Conservation (phyloP, 441 rosid genomes). For the Populus hybrid region DNA sequence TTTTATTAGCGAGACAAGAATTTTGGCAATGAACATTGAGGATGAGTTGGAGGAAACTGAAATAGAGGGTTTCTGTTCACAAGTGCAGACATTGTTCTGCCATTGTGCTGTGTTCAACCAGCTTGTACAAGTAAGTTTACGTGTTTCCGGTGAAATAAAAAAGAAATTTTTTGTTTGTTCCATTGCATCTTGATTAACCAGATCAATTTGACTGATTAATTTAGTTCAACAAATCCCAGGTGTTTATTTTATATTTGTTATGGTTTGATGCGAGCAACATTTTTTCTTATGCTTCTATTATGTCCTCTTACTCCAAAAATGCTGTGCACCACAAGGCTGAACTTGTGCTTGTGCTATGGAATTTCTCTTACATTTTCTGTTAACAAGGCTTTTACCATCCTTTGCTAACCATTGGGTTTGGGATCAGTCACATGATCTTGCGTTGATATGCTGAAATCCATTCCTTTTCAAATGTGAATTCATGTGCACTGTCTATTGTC, state of each 20-base stretch:
- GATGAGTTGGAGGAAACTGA: conserved; percentile 99
- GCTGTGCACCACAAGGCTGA: neutral
- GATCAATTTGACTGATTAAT: neutral
- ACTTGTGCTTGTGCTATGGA: too few species aligned
- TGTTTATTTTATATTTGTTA: too few species aligned
- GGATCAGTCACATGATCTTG: neutral
- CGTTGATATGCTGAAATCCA: neutral
- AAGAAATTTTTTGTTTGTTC: neutral
- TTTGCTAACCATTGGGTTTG: neutral
- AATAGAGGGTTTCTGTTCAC: conserved; percentile 91
- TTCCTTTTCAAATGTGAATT: neutral
- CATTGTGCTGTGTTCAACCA: conserved; percentile 93
- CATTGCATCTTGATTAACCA: neutral
- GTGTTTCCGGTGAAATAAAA: conserved; percentile 4
- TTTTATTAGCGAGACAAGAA: conserved; percentile 92
- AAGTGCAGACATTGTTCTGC: conserved; percentile 94
- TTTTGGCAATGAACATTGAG: conserved; percentile 96
- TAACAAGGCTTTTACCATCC: neutral
- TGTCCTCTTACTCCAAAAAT: neutral
- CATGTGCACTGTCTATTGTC: neutral
- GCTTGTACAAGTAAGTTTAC: conserved; percentile 75
- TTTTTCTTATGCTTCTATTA: neutral
- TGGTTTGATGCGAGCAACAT: neutral
- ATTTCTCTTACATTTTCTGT: too few species aligned
- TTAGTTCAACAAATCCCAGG: neutral